A percentile compares a stretch with the other conserved stretches of the same genome.
Conservation (phyloP, 2,329 filamentous ascomycete genomes). For the Phialophora chinensis region DNA sequence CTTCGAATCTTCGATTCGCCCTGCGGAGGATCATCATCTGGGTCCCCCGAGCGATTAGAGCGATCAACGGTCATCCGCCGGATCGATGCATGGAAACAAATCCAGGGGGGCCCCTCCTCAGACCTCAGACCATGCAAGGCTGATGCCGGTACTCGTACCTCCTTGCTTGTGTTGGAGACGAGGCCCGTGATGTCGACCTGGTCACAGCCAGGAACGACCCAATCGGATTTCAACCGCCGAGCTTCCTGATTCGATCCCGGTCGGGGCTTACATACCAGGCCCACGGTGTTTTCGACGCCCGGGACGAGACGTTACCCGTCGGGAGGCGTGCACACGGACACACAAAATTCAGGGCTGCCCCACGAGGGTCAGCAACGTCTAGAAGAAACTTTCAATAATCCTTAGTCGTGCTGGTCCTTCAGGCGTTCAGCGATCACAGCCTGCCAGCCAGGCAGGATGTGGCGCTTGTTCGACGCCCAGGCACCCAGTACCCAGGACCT, state of each 20-base stretch:
- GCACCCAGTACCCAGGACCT: background rate
- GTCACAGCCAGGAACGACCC: conserved; percentile 8
- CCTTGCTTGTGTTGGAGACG: background rate
- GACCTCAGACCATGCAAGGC: background rate
- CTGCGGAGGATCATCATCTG: background rate
- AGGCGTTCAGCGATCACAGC: background rate
- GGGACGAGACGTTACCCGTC: conserved; percentile 3
- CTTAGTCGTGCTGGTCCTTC: background rate
- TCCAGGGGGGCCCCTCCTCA: background rate
- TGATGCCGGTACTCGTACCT: background rate
- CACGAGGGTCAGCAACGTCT: background rate
- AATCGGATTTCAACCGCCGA: conserved; percentile 10
- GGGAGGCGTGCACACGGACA: background rate
- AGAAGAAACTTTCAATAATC: background rate
- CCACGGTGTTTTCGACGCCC: background rate
- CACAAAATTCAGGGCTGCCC: background rate
- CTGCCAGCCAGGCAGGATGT: background rate
- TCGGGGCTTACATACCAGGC: background rate
- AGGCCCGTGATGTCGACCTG: background rate
- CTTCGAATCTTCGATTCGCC: background rate
- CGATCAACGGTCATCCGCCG: conserved; percentile 3
- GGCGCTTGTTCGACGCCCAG: background rate
- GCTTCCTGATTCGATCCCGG: conserved; percentile 2
- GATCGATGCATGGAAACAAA: conserved; percentile 4
- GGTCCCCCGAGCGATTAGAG: background rate